phyloP scores from a whole-genome alignment of 345 rosid genomes.

The Physaria fendleri region DNA sequence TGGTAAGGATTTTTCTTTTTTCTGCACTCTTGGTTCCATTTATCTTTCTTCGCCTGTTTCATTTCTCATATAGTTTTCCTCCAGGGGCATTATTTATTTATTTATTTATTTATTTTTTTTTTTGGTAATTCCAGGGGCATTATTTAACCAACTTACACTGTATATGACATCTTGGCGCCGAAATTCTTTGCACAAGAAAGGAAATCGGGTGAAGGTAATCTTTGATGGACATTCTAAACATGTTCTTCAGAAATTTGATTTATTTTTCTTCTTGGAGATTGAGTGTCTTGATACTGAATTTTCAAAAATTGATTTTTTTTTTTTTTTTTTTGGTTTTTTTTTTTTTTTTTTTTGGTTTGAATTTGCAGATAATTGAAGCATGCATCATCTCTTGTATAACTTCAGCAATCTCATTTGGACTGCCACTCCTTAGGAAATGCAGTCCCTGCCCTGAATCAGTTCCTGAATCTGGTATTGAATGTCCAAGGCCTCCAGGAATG shows the following conservation, averaged over 20 bases:
- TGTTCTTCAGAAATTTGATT: background rate
- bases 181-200: conserved; percentile 79
- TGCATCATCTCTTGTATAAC: conserved; percentile 86
- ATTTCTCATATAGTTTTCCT: conserved; percentile 11
- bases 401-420: conserved; percentile 81
- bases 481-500: conserved; percentile 92
- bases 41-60: conserved; percentile 2
- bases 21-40: conserved; percentile 5
- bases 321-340: too few species aligned
- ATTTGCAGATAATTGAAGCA: conserved; percentile 84
- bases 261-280: background rate
- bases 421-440: conserved; percentile 85
- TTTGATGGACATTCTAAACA: background rate
- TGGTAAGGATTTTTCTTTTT: conserved; percentile 40
- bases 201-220: conserved; percentile 74
- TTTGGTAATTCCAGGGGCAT: too few species aligned
- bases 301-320: too few species aligned
- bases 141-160: conserved; percentile 88
- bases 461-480: conserved; percentile 65
- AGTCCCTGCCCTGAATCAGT: conserved; percentile 84
- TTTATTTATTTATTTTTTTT: too few species aligned
- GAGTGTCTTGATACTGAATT: conserved; percentile 7
- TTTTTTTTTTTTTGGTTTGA: too few species aligned
- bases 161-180: conserved; percentile 83
- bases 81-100: conserved; percentile 91